Conservation (phyloP, 1,139 yeast genomes). For the Lodderomyces margitis region DNA sequence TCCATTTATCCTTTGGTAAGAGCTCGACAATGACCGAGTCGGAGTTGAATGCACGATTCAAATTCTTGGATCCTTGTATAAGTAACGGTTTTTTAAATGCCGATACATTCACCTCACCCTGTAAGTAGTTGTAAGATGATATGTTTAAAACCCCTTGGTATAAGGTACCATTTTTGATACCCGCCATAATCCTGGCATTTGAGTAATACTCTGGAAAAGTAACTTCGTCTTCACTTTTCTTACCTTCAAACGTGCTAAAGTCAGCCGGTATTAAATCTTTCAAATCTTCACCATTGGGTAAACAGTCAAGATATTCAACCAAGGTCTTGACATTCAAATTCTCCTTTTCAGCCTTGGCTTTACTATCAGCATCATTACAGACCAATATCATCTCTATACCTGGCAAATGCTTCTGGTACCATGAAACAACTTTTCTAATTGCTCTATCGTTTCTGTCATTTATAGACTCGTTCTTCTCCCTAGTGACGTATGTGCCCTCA, state of each 20-base stretch:
- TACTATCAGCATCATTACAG: slow-evolving; percentile 74
- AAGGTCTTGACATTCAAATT: slow-evolving; percentile 58
- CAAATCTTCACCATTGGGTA: slow-evolving; percentile 75
- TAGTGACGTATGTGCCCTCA: slow-evolving; percentile 62
- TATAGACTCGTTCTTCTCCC: slow-evolving; percentile 68
- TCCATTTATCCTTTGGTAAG: slow-evolving; percentile 85
- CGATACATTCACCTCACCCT: slow-evolving; percentile 75
- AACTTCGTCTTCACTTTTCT: slow-evolving; percentile 42
- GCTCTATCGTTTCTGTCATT: slow-evolving; percentile 94
- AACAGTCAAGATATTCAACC: slow-evolving; percentile 62
- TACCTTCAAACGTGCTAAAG: slow-evolving; percentile 17
- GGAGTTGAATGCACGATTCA: slow-evolving; percentile 89
- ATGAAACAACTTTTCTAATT: slow-evolving; percentile 69
- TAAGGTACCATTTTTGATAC: slow-evolving; percentile 80
- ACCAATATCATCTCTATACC: slow-evolving; percentile 59
- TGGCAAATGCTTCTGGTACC: slow-evolving; percentile 69
- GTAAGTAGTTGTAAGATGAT: slow-evolving; percentile 83
- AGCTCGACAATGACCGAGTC: slow-evolving; percentile 91
- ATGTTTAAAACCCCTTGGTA: slow-evolving; percentile 82
- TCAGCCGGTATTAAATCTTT: slow-evolving; percentile 73
- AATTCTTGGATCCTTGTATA: slow-evolving; percentile 75
- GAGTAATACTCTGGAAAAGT: slow-evolving; percentile 78
- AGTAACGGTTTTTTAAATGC: slow-evolving; percentile 81
- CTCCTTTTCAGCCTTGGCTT: slow-evolving; percentile 53
- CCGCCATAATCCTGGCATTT: slow-evolving; percentile 83